These are phyloP conservation scores for Amesomyces nigricolor DNA, from an alignment of 2,329 filamentous ascomycete genomes.

Conservation along the genomic window DNA sequence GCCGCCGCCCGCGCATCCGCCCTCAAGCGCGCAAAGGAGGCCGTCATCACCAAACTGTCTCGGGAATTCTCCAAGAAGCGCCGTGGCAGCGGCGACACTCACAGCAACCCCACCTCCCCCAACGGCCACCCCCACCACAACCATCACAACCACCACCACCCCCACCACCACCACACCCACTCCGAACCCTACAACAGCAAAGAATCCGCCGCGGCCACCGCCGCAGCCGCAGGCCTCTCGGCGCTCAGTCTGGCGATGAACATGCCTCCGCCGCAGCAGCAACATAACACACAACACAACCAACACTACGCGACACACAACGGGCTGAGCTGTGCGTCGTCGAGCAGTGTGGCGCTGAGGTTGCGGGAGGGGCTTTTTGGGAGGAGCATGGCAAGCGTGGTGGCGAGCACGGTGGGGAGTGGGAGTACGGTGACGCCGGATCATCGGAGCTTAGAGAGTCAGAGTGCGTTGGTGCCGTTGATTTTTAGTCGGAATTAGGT, in stretches of 20 bases:
- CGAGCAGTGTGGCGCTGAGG: slow-evolving; percentile 34
- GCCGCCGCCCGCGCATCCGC: slow-evolving; percentile 49
- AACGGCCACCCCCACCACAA: too few relatives aligned
- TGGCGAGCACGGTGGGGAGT: background rate
- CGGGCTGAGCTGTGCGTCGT: slow-evolving; percentile 25
- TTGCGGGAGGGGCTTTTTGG: slow-evolving; percentile 42
- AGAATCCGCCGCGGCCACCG: slow-evolving; percentile 31
- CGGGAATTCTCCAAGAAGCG: slow-evolving; percentile 39
- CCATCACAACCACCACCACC: too few relatives aligned
- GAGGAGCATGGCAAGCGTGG: slow-evolving; percentile 29
- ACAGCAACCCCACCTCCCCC: too few relatives aligned
- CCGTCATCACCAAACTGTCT: slow-evolving; percentile 54
- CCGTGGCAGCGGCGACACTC: background rate
- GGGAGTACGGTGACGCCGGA: slow-evolving; percentile 23
- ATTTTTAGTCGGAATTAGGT: slow-evolving; percentile 48
- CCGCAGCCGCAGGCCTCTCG: slow-evolving; percentile 26
- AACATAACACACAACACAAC: background rate
- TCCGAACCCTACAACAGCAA: slow-evolving; percentile 23
- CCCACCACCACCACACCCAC: too few relatives aligned
- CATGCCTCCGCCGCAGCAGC: background rate
- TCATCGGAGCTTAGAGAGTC: slow-evolving; percentile 45
- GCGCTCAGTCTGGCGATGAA: slow-evolving; percentile 20
- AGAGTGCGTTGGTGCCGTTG: slow-evolving; percentile 52
- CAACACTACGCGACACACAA: background rate
- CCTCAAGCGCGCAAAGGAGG: slow-evolving; percentile 54